phyloP scores from a whole-genome alignment of 331 rosid species.

The Quercus tomentella region DNA sequence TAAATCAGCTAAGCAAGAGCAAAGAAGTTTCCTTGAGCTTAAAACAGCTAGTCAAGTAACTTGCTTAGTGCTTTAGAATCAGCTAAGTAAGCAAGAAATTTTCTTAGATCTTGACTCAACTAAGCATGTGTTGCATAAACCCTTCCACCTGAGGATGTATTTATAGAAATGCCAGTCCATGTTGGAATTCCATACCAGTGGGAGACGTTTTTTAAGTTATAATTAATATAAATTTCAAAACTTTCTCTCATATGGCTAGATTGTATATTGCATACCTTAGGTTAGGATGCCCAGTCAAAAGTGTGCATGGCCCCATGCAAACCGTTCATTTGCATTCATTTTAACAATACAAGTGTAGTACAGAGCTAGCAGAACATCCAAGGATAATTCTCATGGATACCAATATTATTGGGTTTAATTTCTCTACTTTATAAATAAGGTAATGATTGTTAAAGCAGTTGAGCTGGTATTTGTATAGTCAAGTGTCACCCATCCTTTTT shows the following conservation, averaged over 20 bases:
- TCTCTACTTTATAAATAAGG: not conserved
- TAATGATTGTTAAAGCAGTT: not conserved
- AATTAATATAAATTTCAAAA: too few relatives aligned
- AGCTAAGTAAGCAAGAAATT: too few relatives aligned
- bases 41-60: not conserved
- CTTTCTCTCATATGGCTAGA: not conserved
- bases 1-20: not conserved
- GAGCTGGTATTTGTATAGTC: too few relatives aligned
- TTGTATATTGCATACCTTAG: not conserved
- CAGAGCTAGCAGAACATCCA: too few relatives aligned
- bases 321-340: not conserved
- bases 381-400: too few relatives aligned
- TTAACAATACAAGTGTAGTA: not conserved
- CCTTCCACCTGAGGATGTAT: not conserved
- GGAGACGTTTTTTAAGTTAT: too few relatives aligned
- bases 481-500: too few relatives aligned
- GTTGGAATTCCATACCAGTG: not conserved
- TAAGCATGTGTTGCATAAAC: not conserved
- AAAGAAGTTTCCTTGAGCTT: too few relatives aligned
- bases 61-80: too few relatives aligned
- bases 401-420: too few relatives aligned
- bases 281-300: not conserved
- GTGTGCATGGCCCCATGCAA: slow-evolving; percentile 13
- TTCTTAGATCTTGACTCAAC: too few relatives aligned
- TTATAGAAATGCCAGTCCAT: not conserved